phyloP scores from a whole-genome alignment of 2,329 filamentous ascomycete genomes.

The Aspergillus unguis region DNA sequence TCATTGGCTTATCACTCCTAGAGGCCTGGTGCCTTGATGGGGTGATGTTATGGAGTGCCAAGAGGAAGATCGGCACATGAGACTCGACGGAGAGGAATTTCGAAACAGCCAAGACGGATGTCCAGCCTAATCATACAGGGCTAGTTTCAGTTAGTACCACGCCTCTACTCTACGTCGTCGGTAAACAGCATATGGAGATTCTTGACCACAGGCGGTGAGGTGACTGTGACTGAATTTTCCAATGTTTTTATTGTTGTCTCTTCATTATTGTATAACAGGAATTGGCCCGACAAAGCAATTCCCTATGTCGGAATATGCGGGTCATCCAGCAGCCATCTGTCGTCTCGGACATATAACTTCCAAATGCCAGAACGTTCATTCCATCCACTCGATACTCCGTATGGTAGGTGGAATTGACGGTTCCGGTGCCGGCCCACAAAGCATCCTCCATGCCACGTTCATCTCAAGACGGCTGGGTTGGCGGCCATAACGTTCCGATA shows the following conservation, averaged over 20 bases:
- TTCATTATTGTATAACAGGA: slow-evolving; percentile 33
- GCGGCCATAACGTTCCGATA: slow-evolving; percentile 10
- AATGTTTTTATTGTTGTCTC: slow-evolving; percentile 35
- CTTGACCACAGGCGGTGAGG: too few species aligned
- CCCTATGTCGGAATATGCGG: slow-evolving; percentile 29
- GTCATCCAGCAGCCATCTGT: slow-evolving; percentile 25
- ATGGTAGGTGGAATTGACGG: slow-evolving; percentile 9
- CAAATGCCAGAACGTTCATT: slow-evolving; percentile 26
- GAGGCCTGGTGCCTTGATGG: too few species aligned
- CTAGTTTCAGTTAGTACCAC: too few species aligned
- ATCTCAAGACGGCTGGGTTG: slow-evolving; percentile 23
- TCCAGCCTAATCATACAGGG: too few species aligned
- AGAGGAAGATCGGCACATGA: too few species aligned
- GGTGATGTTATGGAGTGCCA: too few species aligned
- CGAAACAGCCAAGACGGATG: too few species aligned
- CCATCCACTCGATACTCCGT: neutral
- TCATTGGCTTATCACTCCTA: too few species aligned
- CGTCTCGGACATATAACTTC: slow-evolving; percentile 20
- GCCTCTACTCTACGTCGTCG: too few species aligned
- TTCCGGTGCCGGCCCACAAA: slow-evolving; percentile 32
- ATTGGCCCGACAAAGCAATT: slow-evolving; percentile 28
- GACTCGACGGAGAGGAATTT: too few species aligned
- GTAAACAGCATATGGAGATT: too few species aligned
- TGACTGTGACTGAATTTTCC: slow-evolving; percentile 24
- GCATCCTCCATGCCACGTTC: slow-evolving; percentile 26